Base-by-base conservation (phyloP, 495 filamentous ascomycete genomes). In the Neurospora discreta region DNA sequence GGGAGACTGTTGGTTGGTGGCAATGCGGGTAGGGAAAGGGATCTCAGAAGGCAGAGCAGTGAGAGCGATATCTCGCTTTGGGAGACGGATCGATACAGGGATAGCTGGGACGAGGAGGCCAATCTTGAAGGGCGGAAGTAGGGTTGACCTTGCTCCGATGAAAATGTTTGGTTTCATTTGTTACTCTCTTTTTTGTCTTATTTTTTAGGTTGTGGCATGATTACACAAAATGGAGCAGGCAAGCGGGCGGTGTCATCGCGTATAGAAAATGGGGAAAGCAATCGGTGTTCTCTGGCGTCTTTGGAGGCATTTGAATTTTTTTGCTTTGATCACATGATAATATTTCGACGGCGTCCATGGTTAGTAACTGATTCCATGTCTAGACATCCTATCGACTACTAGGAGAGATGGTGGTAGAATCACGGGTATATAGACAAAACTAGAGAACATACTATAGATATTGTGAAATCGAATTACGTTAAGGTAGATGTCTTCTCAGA, bases 61-160 rank as follows among this genome's bases (percentile, higher is more conserved):
- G 86, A 86, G 23, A 89, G 90, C 70, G 89, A 91, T 76, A 88
- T 91, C 75, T 86, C 84, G 75, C 79, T 90, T 5, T 86, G 85
- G 83, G 83, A 82, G 38, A 79, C 84, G 33, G 81, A 83, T 15
- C 40, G 43, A 39, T 83, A 85, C 44, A 72, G 74, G 10, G 83
- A 84, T 68, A 71, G 70, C 26, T 79, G 79, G 77, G 77, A 76
- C 15, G 75, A 79, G 13, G 78, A 75, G 68, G 46, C 46, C 13
- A 41, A 69, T 7, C 1, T 38, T 0, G 70, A 68, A 9, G 20
- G 71, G 23, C 23, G 46, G 20, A 68, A 39, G 20, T 36, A 43
- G 39, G n/a, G 70, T 43, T 76, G 67, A 72, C 65, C 3, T 18
- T 38, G 7, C 39, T 38, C 6, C 13, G 70, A 39, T 46, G 69